phyloP scores from a whole-genome alignment of 1,139 yeast species.

The Schwanniomyces etchellsii region DNA sequence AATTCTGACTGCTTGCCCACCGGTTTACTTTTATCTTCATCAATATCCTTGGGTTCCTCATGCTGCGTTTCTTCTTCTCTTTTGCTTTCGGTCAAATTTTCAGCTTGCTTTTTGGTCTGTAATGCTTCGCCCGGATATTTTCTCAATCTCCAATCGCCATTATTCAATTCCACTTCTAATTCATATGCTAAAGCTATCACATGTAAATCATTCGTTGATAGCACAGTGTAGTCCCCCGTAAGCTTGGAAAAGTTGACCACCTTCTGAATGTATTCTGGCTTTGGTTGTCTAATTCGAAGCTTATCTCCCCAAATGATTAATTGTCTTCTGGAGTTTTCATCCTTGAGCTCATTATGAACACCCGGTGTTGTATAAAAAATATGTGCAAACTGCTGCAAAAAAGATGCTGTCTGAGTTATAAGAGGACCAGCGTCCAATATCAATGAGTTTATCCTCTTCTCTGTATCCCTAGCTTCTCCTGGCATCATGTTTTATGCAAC shows the following conservation, averaged over 20 bases:
- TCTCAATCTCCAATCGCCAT: slow-evolving; percentile 67
- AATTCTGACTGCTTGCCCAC: slow-evolving; percentile 10
- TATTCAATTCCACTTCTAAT: slow-evolving; percentile 64
- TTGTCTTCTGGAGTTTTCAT: slow-evolving; percentile 77
- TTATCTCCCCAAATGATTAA: slow-evolving; percentile 70
- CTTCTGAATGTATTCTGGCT: slow-evolving; percentile 51
- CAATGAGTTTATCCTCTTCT: slow-evolving; percentile 42
- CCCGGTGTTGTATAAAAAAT: slow-evolving; percentile 86
- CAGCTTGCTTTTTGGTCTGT: slow-evolving; percentile 10
- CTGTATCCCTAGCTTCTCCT: background rate
- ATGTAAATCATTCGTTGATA: slow-evolving; percentile 88
- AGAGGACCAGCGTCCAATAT: slow-evolving; percentile 94
- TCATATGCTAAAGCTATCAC: slow-evolving; percentile 89
- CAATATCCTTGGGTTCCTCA: slow-evolving; percentile 4
- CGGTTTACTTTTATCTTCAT: slow-evolving; percentile 5
- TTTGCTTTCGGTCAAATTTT: slow-evolving; percentile 15
- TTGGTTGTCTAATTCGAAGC: slow-evolving; percentile 70
- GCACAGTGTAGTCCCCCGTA: slow-evolving; percentile 87
- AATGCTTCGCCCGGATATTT: slow-evolving; percentile 61
- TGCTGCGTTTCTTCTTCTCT: slow-evolving; percentile 13
- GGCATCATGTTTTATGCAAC: slow-evolving; percentile 1
- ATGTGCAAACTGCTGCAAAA: slow-evolving; percentile 63
- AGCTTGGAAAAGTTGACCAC: slow-evolving; percentile 74
- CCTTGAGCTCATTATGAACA: slow-evolving; percentile 79
- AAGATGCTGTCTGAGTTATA: slow-evolving; percentile 78